phyloP scores from a whole-genome alignment of 768 basidiomycete genomes.

The Hirschioporus abietinus region DNA sequence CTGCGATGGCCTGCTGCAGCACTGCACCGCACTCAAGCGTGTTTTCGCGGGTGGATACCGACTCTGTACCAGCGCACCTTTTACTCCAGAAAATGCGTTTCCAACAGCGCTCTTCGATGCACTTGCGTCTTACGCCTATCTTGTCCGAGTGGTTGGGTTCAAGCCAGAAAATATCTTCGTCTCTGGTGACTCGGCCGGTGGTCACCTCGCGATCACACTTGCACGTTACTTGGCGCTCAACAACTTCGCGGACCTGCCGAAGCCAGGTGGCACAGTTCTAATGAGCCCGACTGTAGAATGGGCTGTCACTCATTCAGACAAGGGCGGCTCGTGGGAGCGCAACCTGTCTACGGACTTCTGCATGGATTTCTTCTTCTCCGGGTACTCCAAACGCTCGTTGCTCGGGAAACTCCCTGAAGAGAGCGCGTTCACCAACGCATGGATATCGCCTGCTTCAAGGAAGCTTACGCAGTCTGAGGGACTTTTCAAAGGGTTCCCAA shows the following conservation, averaged over 20 bases:
- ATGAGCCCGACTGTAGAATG: constrained; percentile 4
- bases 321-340: not conserved
- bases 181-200: constrained; percentile 36
- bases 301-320: not conserved
- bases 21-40: constrained; percentile 7
- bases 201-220: constrained; percentile 26
- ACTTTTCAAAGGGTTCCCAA: constrained; percentile 2
- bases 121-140: constrained; percentile 30
- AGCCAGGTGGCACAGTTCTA: constrained; percentile 12
- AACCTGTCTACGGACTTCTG: not conserved
- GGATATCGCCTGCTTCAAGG: constrained; percentile 18
- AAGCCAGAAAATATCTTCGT: constrained; percentile 27
- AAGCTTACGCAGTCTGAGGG: constrained; percentile 10
- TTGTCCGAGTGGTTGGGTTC: constrained; percentile 26
- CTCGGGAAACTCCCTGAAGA: constrained; percentile 11
- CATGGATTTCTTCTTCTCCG: constrained; percentile 4
- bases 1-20: constrained; percentile 2
- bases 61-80: constrained; percentile 21
- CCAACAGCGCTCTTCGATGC: constrained; percentile 33
- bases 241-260: constrained; percentile 5
- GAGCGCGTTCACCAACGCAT: constrained; percentile 10
- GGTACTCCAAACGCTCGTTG: constrained; percentile 12
- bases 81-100: constrained; percentile 23
- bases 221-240: constrained; percentile 14
- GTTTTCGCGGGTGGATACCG: constrained; percentile 26